Base-by-base conservation (phyloP, 2,329 filamentous ascomycete genomes). In the Clathrospora elynae region DNA sequence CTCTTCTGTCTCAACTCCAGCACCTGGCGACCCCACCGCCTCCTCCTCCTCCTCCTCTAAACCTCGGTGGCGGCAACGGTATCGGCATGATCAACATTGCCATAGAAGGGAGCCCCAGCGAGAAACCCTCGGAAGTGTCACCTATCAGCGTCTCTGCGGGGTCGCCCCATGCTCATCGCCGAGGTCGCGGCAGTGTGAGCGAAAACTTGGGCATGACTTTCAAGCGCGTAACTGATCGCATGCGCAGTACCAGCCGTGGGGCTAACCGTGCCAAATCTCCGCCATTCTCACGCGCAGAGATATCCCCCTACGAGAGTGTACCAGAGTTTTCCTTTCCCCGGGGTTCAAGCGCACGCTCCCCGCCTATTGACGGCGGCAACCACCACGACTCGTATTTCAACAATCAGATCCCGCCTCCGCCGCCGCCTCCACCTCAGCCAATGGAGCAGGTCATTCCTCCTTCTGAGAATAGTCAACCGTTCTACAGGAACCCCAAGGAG, bases 1-100 rank as follows among this genome's bases (percentile, higher is more conserved):
- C 78, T 7, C 69, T 83, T 7, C 73, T 85, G 12, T 79, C 82
- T 5, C 80, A 85, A 57, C 73, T 85, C 7, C 81, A 83, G 57
- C 82, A 85, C 62, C 71, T 85, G 11, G 77, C 75, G 16, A 72
- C 66, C 7, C 79, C 79, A 8, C 79, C 79, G 1, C 76, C 77
- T 2, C 76, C 63, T 8, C 61, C 57, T 24, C 50, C 53, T 13
- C 53, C 57, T 13, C 56, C 58, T 12, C 43, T 59, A 34, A 50
- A 55, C 13, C 39, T 59, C 3, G 39, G 42, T n/a, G 56, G 46
- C 19, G 45, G 51, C 22, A 56, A 59, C 26, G 67, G 62, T 35
- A 47, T 70, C 20, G 71, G 68, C 34, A 61, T 71, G 42, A 72
- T 77, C 57, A 73, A 73, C 42, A 75, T 77, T 43, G 72, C 70